Evolutionary conservation across 345 rosid species (phyloP), one percentile per base, ranked within the genome.

Genomic region (Acer saccharum): DNA sequence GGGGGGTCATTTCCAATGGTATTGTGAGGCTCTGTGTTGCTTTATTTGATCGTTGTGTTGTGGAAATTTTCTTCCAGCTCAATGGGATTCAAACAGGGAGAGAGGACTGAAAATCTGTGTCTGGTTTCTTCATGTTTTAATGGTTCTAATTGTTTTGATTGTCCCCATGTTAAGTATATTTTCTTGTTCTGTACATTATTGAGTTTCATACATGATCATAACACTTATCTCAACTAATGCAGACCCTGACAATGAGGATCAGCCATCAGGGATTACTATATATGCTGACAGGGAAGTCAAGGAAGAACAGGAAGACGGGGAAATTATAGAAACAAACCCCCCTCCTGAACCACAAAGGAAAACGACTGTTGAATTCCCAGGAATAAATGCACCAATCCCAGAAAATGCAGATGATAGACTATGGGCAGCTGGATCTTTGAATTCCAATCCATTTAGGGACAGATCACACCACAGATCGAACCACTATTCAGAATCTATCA

Each of bases 301-400:
- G 77, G 87, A 67, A 71, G 93, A 88, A 78, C 81, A 79, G 43
- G 90, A 88, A 84, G 97, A 97, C 58, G 98, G 97, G 29, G 98
- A 90, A 83, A 89, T 91, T 46, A 21, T 72, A 27, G 92, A 83
- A 73, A 79, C 64, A 44, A 72, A 78, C 27, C 62, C 0, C 32
- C 65, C 1, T 77, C 78, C 81, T 80, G 86, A 86, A 72, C 88
- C 82, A 44, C 23, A 25, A 75, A 84, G 7, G 88, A 93, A 86
- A 81, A 92, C 39, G 93, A 79, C 86, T 4, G 87, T 89, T 71
- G 83, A 82, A 76, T 96, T 96, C 82, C 98, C 95, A 0, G 99
- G 99, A 77, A 77, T 94, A 73, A 96, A 96, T 73, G 97, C 93
- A 57, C 93, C 95, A 12, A 88, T 96, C 69, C 99, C 94, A 27